Evolutionary conservation across 2,329 filamentous ascomycete genomes (phyloP).

Genomic region (Paraconiothyrium brasiliense): DNA sequence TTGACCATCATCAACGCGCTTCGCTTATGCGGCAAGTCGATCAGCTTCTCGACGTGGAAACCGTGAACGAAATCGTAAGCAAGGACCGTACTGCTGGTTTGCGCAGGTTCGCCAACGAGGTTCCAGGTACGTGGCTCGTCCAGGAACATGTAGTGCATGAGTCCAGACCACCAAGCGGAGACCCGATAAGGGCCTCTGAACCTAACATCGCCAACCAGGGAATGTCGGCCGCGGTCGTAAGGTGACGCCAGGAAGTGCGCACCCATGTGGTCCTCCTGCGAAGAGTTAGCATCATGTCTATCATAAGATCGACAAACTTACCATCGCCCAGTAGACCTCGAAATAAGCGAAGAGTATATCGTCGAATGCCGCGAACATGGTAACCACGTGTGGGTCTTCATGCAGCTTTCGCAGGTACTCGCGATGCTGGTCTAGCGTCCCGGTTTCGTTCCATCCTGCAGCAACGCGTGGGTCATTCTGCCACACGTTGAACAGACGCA

Average conservation of each 20-base stretch:
- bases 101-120: conserved; percentile 75
- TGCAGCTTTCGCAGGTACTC: conserved; percentile 75
- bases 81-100: conserved; percentile 73
- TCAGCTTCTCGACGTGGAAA: conserved; percentile 75
- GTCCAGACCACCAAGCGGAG: conserved; percentile 66
- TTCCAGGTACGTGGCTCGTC: conserved; percentile 65
- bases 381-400: conserved; percentile 75
- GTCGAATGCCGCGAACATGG: conserved; percentile 76
- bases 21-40: conserved; percentile 77
- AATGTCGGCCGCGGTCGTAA: conserved; percentile 69
- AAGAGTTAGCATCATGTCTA: conserved; percentile 27
- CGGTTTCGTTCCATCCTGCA: conserved; percentile 81
- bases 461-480: conserved; percentile 85
- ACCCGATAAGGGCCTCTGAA: conserved; percentile 66
- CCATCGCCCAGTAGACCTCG: conserved; percentile 81
- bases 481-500: conserved; percentile 79
- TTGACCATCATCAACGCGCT: conserved; percentile 72
- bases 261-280: conserved; percentile 67
- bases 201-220: conserved; percentile 65
- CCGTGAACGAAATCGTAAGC: conserved; percentile 80
- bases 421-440: conserved; percentile 77
- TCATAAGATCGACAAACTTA: conserved; percentile 38
- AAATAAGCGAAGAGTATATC: conserved; percentile 79
- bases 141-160: conserved; percentile 68
- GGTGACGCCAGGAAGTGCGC: conserved; percentile 65